Base-by-base conservation (phyloP, 2,329 filamentous ascomycete species). In the Verticillium zaregamsianum region DNA sequence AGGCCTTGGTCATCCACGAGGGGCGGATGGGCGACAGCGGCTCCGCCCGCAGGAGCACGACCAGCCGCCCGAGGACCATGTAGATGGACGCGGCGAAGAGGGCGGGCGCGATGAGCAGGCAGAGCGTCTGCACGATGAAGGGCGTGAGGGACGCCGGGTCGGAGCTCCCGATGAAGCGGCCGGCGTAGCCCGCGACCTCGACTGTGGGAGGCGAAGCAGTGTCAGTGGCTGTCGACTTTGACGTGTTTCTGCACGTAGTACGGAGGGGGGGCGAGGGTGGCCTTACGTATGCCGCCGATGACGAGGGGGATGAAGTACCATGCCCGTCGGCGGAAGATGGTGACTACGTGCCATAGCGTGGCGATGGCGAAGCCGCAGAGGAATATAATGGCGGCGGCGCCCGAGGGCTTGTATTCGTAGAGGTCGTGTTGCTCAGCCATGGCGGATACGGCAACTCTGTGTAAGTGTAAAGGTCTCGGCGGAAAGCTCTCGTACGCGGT, bases 1-100 rank as follows among this genome's bases (percentile, higher is more conserved):
- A 83, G 23, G 79, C 70, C 57, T 76, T 79, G 4, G 80, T 82
- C 5, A 82, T 68, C 72, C 75, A 77, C 2, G 3, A n/a, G 17
- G 7, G 3, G 4, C 58, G 20, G 2, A 65, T 61, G 0, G 55
- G 63, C 2, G 66, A 68, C 2, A 58, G 23, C 9, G 61, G 32
- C 23, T 68, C 64, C 25, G 37, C 65, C 12, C 70, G 65, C 5
- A 63, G 64, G 25, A 76, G 71, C 14, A 75, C 40, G 4, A 49
- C n/a, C 3, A 49, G 17, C 3, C 76, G 70, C 2, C 74, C 75
- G 11, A 70, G 66, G 4, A 72, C 63, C 65, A 66, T 66, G 62
- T 66, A 66, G 2, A 66, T 66, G 7, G 62, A 64, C 3, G 64
- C 64, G 14, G 65, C 64, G 54, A 57, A 66, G 2, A 66, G 59